Percentiles rank a stretch among this genome's conserved stretches.
phyloP scores from a whole-genome alignment of 345 rosid genomes.

The Salix suchowensis region DNA sequence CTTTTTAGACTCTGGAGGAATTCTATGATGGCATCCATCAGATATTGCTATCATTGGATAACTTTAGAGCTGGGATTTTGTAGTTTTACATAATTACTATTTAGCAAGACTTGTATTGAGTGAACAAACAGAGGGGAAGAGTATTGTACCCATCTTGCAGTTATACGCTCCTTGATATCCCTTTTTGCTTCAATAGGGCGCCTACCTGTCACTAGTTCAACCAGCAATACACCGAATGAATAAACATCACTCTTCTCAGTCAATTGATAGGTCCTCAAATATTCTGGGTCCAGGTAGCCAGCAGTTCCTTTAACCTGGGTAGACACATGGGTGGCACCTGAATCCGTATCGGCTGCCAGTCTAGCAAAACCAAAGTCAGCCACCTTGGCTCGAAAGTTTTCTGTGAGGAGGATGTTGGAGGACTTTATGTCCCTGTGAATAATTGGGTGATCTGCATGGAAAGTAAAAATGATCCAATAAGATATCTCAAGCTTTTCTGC shows the following conservation, averaged over 20 bases:
- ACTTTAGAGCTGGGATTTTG: not conserved
- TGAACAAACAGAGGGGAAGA: constrained; percentile 2
- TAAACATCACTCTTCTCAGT: constrained; percentile 94
- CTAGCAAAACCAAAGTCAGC: constrained; percentile 93
- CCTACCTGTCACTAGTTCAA: constrained; percentile 72
- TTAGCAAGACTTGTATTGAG: not conserved
- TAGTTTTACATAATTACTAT: not conserved
- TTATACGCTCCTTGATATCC: constrained; percentile 67
- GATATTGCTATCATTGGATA: not conserved
- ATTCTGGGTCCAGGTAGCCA: constrained; percentile 91
- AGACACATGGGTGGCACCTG: constrained; percentile 86
- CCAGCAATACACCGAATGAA: constrained; percentile 83
- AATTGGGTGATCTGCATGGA: constrained; percentile 75
- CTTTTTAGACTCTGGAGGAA: not conserved
- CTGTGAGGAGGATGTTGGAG: constrained; percentile 88
- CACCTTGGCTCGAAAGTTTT: constrained; percentile 83
- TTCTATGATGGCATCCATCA: not conserved
- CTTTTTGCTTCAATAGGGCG: constrained; percentile 80
- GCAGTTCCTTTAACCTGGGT: constrained; percentile 99
- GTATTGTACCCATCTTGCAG: constrained; percentile 69
- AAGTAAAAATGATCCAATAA: constrained; percentile 7
- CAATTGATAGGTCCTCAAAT: constrained; percentile 77
- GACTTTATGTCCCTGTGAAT: constrained; percentile 94
- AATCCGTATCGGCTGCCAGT: constrained; percentile 63
- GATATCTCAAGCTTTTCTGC: not conserved